A percentile compares a stretch with the other conserved stretches of the same genome.
phyloP scores from a whole-genome alignment of 192 early-diverging fungal species.

The Neocallimastix lanati region DNA sequence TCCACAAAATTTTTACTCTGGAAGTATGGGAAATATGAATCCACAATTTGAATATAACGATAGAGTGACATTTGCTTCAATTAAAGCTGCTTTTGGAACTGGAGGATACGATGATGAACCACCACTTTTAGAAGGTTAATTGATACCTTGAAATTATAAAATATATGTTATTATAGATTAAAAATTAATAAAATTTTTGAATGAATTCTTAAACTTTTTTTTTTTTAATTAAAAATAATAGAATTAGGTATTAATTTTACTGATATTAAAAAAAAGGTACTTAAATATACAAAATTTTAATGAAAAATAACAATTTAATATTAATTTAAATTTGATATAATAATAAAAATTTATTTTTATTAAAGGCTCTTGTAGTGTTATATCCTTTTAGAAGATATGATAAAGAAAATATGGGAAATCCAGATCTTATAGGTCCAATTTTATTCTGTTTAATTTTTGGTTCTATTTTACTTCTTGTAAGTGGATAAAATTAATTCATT shows the following conservation, averaged over 20 bases:
- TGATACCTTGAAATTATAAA: not conserved
- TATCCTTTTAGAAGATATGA: conserved; percentile 30
- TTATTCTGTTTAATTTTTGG: conserved; percentile 82
- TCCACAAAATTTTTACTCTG: not conserved
- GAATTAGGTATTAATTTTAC: conserved; percentile 49
- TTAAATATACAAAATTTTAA: too few relatives aligned
- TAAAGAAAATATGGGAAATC: conserved; percentile 82
- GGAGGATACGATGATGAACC: conserved; percentile 85
- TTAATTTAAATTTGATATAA: too few relatives aligned
- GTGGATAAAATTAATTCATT: too few relatives aligned
- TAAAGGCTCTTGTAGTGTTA: conserved; percentile 8
- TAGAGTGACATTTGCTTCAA: not conserved
- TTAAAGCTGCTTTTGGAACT: conserved; percentile 65
- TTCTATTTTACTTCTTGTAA: conserved; percentile 64
- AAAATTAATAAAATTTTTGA: not conserved
- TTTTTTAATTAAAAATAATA: not conserved
- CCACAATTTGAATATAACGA: not conserved
- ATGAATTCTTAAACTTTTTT: not conserved
- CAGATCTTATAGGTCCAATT: conserved; percentile 87
- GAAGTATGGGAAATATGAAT: not conserved
- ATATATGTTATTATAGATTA: too few relatives aligned
- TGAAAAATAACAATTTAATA: too few relatives aligned
- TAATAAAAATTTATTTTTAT: too few relatives aligned
- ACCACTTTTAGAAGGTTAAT: conserved; percentile 67
- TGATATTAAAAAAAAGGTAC: conserved; percentile 49